Percentiles rank a stretch among this genome's conserved stretches.
phyloP scores from a whole-genome alignment of 169 alveolate species.

The Plasmodium falciparum region DNA sequence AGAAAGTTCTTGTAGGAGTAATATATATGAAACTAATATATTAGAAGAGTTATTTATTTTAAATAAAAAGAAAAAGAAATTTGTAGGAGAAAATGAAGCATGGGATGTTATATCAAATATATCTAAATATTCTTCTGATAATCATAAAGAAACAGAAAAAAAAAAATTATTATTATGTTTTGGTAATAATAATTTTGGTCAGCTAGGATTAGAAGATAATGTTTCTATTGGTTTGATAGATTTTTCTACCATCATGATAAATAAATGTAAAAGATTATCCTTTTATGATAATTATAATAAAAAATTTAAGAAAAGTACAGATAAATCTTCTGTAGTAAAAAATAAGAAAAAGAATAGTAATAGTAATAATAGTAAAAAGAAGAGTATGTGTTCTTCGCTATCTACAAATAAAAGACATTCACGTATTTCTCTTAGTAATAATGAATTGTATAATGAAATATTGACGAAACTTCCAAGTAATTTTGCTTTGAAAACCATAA shows the following conservation, averaged over 20 bases:
- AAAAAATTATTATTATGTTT: constrained; percentile 52
- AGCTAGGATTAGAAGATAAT: constrained; percentile 48
- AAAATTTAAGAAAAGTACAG: not conserved
- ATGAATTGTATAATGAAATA: constrained; percentile 40
- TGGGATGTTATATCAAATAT: constrained; percentile 70
- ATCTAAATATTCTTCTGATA: constrained; percentile 58
- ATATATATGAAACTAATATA: constrained; percentile 8
- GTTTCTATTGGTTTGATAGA: constrained; percentile 24
- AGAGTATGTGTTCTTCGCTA: not conserved
- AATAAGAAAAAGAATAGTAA: constrained; percentile 1
- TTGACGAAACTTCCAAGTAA: constrained; percentile 36
- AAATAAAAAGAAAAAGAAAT: constrained; percentile 25
- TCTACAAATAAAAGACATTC: not conserved
- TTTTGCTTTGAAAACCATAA: constrained; percentile 31
- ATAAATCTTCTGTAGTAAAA: constrained; percentile 15
- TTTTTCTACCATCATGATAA: constrained; percentile 18
- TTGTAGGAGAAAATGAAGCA: constrained; percentile 6
- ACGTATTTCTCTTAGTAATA: constrained; percentile 10
- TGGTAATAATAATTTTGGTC: constrained; percentile 63
- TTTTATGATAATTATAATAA: not conserved
- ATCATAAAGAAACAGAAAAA: constrained; percentile 55
- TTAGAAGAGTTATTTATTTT: constrained; percentile 30
- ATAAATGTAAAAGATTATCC: not conserved
- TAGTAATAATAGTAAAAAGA: not conserved
- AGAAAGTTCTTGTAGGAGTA: constrained; percentile 1